phyloP scores from a whole-genome alignment of 306 rosid species.

The Ormosia emarginata region DNA sequence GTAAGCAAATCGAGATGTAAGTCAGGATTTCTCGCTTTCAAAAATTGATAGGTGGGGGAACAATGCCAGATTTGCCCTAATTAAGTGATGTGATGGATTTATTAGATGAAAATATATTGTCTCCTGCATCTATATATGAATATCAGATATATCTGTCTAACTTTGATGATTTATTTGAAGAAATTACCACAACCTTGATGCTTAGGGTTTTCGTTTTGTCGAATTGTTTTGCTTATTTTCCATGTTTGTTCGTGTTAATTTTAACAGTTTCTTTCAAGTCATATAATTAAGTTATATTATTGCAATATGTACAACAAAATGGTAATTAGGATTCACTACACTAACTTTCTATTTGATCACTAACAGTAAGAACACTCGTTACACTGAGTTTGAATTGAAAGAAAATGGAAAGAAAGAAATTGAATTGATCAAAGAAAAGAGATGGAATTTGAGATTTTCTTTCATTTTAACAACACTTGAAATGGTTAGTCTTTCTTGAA shows the following conservation, averaged over 20 bases:
- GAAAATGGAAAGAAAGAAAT: background rate
- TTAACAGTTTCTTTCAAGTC: background rate
- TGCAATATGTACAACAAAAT: background rate
- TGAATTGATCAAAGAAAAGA: background rate
- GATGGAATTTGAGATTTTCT: background rate
- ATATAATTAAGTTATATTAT: background rate
- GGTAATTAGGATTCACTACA: background rate
- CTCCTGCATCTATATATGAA: background rate
- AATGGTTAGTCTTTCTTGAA: no score
- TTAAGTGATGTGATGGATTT: background rate
- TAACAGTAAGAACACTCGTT: background rate
- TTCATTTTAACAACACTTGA: background rate
- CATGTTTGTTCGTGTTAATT: background rate
- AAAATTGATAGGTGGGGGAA: background rate
- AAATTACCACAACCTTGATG: background rate
- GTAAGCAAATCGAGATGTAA: background rate
- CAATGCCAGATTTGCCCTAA: background rate
- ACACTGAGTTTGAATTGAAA: background rate
- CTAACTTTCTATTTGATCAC: background rate
- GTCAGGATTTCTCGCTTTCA: background rate
- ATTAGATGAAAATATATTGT: background rate
- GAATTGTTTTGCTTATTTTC: background rate
- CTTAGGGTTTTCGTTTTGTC: background rate
- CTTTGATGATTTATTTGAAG: background rate
- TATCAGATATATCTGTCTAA: background rate